These are phyloP conservation scores for Lentinula raphanica DNA, from an alignment of 768 basidiomycete species.

Conservation along the genomic window DNA sequence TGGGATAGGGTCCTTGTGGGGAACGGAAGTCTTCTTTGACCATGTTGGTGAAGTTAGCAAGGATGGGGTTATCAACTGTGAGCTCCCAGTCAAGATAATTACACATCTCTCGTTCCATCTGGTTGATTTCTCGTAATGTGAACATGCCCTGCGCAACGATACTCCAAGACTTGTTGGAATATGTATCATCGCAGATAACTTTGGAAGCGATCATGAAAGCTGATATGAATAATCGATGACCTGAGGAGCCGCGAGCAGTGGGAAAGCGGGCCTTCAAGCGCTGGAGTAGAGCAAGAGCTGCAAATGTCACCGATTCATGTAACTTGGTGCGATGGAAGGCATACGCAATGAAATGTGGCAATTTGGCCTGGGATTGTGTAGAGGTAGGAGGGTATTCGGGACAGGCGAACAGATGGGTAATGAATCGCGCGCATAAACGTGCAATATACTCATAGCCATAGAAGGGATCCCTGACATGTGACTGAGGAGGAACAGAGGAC, in stretches of 20 bases:
- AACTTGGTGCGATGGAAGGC: slow-evolving; percentile 81
- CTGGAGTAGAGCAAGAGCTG: slow-evolving; percentile 63
- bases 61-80: slow-evolving; percentile 60
- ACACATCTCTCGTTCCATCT: slow-evolving; percentile 95
- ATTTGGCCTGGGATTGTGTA: slow-evolving; percentile 50
- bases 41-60: slow-evolving; percentile 56
- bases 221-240: slow-evolving; percentile 85
- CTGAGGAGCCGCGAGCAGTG: slow-evolving; percentile 83
- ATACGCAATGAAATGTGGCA: slow-evolving; percentile 83
- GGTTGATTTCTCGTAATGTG: slow-evolving; percentile 82
- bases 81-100: slow-evolving; percentile 91
- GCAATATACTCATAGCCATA: slow-evolving; percentile 77
- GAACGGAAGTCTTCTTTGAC: slow-evolving; percentile 54
- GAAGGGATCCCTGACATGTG: slow-evolving; percentile 43
- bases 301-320: slow-evolving; percentile 63
- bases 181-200: slow-evolving; percentile 92
- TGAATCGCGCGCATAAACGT: slow-evolving; percentile 69
- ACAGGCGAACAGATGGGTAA: slow-evolving; percentile 81
- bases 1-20: slow-evolving; percentile 52
- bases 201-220: slow-evolving; percentile 92
- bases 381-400: slow-evolving; percentile 70
- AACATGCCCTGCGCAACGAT: slow-evolving; percentile 90
- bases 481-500: slow-evolving; percentile 20
- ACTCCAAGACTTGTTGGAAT: slow-evolving; percentile 90
- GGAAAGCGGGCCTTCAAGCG: slow-evolving; percentile 90